Conservation (phyloP, 75 land plant genomes). For the Isoetes taiwanensis region DNA sequence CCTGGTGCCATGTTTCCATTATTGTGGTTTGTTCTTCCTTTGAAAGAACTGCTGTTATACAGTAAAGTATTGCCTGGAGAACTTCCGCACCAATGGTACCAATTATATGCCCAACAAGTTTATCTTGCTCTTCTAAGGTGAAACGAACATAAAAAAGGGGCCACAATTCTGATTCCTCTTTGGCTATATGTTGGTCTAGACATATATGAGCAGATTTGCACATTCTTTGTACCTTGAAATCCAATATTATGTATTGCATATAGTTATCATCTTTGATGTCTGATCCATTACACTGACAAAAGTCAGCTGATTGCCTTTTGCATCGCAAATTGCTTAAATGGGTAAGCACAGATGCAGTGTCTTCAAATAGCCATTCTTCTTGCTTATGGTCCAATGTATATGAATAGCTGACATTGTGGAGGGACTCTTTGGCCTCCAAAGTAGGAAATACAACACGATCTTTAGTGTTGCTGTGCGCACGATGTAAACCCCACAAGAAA, state of each 20-base stretch:
- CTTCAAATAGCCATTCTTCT: constrained; percentile 39
- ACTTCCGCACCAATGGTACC: constrained; percentile 66
- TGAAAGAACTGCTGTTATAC: constrained; percentile 54
- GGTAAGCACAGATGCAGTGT: constrained; percentile 21
- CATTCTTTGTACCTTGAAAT: constrained; percentile 43
- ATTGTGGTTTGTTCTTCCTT: constrained; percentile 41
- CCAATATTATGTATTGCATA: too few species aligned
- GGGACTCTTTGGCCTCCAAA: constrained; percentile 48
- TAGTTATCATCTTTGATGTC: too few species aligned
- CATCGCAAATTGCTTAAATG: too few species aligned
- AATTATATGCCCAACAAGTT: constrained; percentile 43
- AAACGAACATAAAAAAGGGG: constrained; percentile 47
- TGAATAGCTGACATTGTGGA: constrained; percentile 54
- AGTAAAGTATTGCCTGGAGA: constrained; percentile 65
- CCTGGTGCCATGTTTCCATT: constrained; percentile 46
- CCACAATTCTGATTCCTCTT: constrained; percentile 66
- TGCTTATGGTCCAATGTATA: constrained; percentile 62
- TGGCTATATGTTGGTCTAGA: constrained; percentile 41
- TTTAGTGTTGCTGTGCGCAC: constrained; percentile 61
- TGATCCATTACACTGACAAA: too few species aligned
- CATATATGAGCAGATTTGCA: constrained; percentile 40
- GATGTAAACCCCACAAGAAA: constrained; percentile 34
- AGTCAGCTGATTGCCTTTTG: too few species aligned
- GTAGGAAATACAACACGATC: constrained; percentile 77
- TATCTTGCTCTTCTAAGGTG: constrained; percentile 57